Evolutionary conservation across 2,329 filamentous ascomycete genomes (phyloP), one percentile per base, ranked within the genome.

Genomic region (Arthrobotrys sinensis): DNA sequence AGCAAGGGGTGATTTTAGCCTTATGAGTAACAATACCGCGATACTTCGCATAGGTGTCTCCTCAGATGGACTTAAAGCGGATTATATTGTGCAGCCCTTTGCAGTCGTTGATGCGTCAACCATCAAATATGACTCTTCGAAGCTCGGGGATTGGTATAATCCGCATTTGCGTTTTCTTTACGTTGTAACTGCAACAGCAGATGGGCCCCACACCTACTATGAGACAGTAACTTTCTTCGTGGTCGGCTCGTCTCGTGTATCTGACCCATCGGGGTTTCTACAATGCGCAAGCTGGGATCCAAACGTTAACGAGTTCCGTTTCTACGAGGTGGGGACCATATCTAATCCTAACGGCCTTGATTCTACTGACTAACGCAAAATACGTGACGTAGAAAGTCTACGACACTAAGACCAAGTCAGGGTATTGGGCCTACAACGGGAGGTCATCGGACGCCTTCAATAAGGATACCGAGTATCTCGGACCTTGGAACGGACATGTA

Each of bases 91-190:
- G 19, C 48, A 52, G 48, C 7, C 48, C 7, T 52, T 48, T 8
- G 48, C 48, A 1, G 48, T 32, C 14, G 48, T 28, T 52, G 48
- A 52, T 52, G 48, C 48, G 3, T 24, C 48, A 28, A 52, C 19
- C 10, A 52, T 52, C 19, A 52, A 52, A 52, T 52, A 52, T 8
- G 48, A 52, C 14, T 6, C 24, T 1, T 24, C 48, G n/a, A 52
- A 52, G 21, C 48, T 52, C 16, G 24, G 48, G 21, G 19, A 52
- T 11, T 52, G 48, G 48, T 52, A 52, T 52, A 24, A 24, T 52
- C 48, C 48, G 10, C 48, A 32, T 28, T 8, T 52, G 11, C 48
- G 48, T 3, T 24, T 52, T 14, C 48, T 52, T 52, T 52, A 52
- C 48, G 48, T 28, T 2, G 45, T 48, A 3, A 48, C 12, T n/a